Percentiles rank a stretch among this genome's conserved stretches.
Evolutionary conservation across 2,329 filamentous ascomycete species (phyloP).

Genomic region (Fusarium begoniae): DNA sequence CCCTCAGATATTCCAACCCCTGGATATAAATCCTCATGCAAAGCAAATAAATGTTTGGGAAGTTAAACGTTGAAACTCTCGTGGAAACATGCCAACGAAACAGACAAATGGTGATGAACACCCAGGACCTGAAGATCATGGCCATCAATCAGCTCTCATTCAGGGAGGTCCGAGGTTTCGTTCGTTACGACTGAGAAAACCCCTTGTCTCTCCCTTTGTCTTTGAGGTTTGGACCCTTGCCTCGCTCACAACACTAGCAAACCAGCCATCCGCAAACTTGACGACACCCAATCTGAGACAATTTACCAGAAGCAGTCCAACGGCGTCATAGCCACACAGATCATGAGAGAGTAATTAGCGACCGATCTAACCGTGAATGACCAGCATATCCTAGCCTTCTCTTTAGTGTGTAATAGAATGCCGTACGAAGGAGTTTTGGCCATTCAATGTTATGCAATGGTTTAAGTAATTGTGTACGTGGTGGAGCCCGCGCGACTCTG

Average conservation of each 20-base stretch:
- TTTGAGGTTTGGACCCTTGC: constrained; percentile 26
- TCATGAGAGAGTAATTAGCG: constrained; percentile 1
- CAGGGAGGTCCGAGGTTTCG: constrained; percentile 7
- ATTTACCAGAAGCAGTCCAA: constrained; percentile 27
- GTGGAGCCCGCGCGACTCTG: constrained; percentile 26
- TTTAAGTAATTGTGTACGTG: constrained; percentile 4
- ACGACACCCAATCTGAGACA: constrained; percentile 27
- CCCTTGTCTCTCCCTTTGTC: constrained; percentile 26
- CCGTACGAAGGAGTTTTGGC: constrained; percentile 19
- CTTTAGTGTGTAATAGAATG: constrained; percentile 13
- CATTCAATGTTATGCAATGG: constrained; percentile 24
- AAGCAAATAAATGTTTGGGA: constrained; percentile 17
- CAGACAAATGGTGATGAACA: constrained; percentile 29
- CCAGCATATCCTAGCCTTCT: constrained; percentile 8
- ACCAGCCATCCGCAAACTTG: constrained; percentile 29
- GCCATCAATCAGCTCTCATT: neutral
- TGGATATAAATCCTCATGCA: constrained; percentile 23
- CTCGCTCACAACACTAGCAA: constrained; percentile 12
- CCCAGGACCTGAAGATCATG: constrained; percentile 24
- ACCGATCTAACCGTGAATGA: constrained; percentile 12
- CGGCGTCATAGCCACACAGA: constrained; percentile 13
- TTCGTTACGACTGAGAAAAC: neutral
- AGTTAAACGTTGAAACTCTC: constrained; percentile 24
- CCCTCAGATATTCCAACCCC: constrained; percentile 17
- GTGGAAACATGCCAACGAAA: constrained; percentile 27